Evolutionary conservation across 192 early-diverging fungal genomes (phyloP).

Genomic region (Coemansia umbellata): DNA sequence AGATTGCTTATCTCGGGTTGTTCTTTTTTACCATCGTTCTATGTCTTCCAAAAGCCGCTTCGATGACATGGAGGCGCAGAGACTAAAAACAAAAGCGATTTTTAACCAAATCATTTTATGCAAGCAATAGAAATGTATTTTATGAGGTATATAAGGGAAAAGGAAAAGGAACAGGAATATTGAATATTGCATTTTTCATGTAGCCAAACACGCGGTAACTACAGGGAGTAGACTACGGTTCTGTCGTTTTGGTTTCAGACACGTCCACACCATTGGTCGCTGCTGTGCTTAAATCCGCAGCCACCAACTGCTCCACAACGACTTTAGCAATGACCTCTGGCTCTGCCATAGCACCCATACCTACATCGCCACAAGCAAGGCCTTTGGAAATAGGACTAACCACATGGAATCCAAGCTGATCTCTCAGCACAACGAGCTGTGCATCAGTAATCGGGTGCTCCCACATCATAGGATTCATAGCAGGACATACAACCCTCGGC

Average conservation of each 20-base stretch:
- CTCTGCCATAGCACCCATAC: conserved; percentile 91
- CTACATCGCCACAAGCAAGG: conserved; percentile 88
- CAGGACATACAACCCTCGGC: conserved; percentile 79
- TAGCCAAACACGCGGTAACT: no score
- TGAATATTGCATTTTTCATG: no score
- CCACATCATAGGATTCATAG: conserved; percentile 99
- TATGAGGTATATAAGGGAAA: no score
- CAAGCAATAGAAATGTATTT: no score
- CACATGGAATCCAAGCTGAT: conserved; percentile 58
- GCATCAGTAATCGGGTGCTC: conserved; percentile 79
- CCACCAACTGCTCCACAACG: conserved; percentile 21
- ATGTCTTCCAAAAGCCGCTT: conserved; percentile 18
- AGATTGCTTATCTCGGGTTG: conserved; percentile 24
- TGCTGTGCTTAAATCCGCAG: no score
- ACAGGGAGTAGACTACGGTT: no score
- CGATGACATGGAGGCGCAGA: conserved; percentile 8
- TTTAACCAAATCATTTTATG: no score
- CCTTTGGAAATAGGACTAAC: conserved; percentile 77
- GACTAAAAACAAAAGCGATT: conserved; percentile 1
- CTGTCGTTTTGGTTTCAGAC: no score
- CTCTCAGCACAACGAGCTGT: conserved; percentile 58
- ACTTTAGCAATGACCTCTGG: conserved; percentile 56
- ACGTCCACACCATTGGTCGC: no score
- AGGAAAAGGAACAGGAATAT: no score
- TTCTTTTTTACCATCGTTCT: conserved; percentile 32